phyloP scores from a whole-genome alignment of 1,139 yeast genomes.

The Keqinozyma sinolaborantium region DNA sequence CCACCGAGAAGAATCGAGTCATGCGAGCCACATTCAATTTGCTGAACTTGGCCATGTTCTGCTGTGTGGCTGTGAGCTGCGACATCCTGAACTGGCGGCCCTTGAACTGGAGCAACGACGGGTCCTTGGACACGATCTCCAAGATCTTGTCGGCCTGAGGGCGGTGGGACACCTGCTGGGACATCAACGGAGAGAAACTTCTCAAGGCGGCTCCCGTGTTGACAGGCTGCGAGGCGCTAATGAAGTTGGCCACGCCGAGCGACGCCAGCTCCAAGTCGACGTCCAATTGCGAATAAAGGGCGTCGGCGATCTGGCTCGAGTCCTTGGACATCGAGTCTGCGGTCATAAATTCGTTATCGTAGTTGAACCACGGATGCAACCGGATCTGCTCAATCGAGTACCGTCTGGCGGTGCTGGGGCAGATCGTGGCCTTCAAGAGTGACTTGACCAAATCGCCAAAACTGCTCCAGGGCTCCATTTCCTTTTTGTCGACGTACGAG shows the following conservation, averaged over 20 bases:
- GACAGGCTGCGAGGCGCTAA: not conserved
- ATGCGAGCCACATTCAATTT: slow-evolving; percentile 23
- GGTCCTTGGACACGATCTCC: slow-evolving; percentile 41
- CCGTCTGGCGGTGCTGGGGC: slow-evolving; percentile 41
- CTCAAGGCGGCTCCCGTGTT: not conserved
- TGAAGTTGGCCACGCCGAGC: not conserved
- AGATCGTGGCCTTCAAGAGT: slow-evolving; percentile 47
- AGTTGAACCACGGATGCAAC: slow-evolving; percentile 51
- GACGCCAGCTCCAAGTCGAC: slow-evolving; percentile 30
- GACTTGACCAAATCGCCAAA: slow-evolving; percentile 45
- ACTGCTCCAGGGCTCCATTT: slow-evolving; percentile 51
- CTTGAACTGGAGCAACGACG: slow-evolving; percentile 47
- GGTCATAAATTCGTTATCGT: slow-evolving; percentile 35
- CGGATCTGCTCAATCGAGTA: slow-evolving; percentile 34
- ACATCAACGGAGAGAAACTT: not conserved
- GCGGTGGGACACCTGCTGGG: not conserved
- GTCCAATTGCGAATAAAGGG: slow-evolving; percentile 40
- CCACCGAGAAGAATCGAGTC: slow-evolving; percentile 46
- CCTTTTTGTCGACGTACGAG: slow-evolving; percentile 36
- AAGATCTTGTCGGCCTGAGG: slow-evolving; percentile 21
- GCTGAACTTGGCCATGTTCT: slow-evolving; percentile 11
- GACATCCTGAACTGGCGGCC: slow-evolving; percentile 7
- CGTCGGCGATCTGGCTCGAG: slow-evolving; percentile 40
- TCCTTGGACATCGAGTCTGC: slow-evolving; percentile 45
- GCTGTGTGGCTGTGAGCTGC: slow-evolving; percentile 4